Evolutionary conservation across 805 yeast genomes (phyloP), one percentile per base, ranked within the genome.

Genomic region (Candida insectorum): DNA sequence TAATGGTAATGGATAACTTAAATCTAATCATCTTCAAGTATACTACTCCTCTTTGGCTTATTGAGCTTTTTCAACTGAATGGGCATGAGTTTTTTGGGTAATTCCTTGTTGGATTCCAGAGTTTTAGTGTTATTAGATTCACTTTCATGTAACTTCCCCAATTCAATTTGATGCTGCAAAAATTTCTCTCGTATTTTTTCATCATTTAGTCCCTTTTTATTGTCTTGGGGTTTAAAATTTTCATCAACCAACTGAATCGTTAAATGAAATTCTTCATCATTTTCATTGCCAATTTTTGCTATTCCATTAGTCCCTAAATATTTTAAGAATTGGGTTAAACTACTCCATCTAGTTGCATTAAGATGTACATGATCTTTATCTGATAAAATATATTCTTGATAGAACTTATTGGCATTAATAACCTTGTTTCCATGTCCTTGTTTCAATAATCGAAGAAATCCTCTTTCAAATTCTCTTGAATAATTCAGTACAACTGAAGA

Each of bases 351-450:
- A 0, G 98, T 93, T 2, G 97, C 79, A 47, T 87, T 88, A 81
- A 93, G 77, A 56, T 91, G 98, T 8, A 88, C 65, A 56, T 93
- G 97, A 37, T 85, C 77, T 48, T 77, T 77, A 53, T 91, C 85
- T 39, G 74, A 71, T 22, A 62, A 41, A 37, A 93, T 91, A 51
- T 82, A 82, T 52, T 89, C 96, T 51, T 89, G 95, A 62, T 93
- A 93, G 49, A 86, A 87, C 51, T 78, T 73, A 60, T 93, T 93
- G 3, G 88, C 91, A 36, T 79, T 80, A 27, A 89, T 72, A 37
- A 65, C 61, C 55, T 87, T 88, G 32, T 85, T 85, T 4, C 96
- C 96, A 54, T 91, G 97, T 27, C 75, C 71, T 16, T 76, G 61
- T 28, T 74, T 65, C 37, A 93, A 60, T 13, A 81, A 62, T 4